A percentile compares a stretch with the other conserved stretches of the same genome.
Evolutionary conservation across 768 basidiomycete species (phyloP).

Genomic region (Lactarius deliciosus): DNA sequence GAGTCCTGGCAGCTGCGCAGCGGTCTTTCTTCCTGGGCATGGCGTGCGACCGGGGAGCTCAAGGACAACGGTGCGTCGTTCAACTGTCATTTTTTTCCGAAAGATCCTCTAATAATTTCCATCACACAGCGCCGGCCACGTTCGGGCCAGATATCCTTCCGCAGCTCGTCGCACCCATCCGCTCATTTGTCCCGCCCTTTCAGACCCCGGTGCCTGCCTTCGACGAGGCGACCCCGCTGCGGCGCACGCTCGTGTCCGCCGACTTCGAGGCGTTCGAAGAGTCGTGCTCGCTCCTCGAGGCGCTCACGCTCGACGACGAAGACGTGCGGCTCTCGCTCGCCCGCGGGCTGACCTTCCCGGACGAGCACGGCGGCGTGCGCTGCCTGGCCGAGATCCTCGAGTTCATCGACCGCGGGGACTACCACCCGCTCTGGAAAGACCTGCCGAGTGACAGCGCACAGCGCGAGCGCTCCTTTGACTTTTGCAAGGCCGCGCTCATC

Average conservation of each 20-base stretch:
- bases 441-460: slow-evolving; percentile 49
- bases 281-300: slow-evolving; percentile 72
- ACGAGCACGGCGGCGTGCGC: slow-evolving; percentile 53
- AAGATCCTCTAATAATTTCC: slow-evolving; percentile 1
- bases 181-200: slow-evolving; percentile 59
- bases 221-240: slow-evolving; percentile 41
- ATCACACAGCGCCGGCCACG: slow-evolving; percentile 48
- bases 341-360: slow-evolving; percentile 58
- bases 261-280: slow-evolving; percentile 77
- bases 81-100: neutral
- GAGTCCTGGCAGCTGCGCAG: slow-evolving; percentile 69
- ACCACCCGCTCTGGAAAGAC: slow-evolving; percentile 62
- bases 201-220: slow-evolving; percentile 39
- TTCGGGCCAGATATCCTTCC: slow-evolving; percentile 66
- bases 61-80: slow-evolving; percentile 61
- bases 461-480: slow-evolving; percentile 71
- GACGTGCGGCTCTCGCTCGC: slow-evolving; percentile 72
- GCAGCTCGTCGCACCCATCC: slow-evolving; percentile 56
- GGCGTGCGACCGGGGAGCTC: slow-evolving; percentile 72
- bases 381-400: slow-evolving; percentile 64
- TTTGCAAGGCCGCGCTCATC: slow-evolving; percentile 83
- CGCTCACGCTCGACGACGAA: slow-evolving; percentile 74
- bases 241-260: slow-evolving; percentile 49
- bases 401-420: slow-evolving; percentile 72
- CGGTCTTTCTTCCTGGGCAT: slow-evolving; percentile 71